A percentile compares a stretch with the other conserved stretches of the same genome.
These are phyloP conservation scores for Phytophthora chlamydospora DNA, from an alignment of 352 stramenopile genomes.

Conservation along the genomic window DNA sequence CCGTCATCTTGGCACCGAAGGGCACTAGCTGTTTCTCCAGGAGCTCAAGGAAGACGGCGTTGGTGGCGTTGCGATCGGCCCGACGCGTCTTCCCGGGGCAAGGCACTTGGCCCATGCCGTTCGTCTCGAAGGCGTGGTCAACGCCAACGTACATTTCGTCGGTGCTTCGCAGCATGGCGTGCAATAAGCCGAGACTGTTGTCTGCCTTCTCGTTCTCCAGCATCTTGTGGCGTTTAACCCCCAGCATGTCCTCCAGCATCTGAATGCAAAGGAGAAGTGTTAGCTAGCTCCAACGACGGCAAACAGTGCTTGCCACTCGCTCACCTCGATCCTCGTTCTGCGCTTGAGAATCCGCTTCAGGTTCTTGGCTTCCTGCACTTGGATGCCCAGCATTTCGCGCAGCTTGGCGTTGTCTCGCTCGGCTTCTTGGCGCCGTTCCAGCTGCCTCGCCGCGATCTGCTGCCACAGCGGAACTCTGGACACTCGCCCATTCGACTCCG, in stretches of 20 bases:
- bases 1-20: conserved; percentile 12
- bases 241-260: conserved; percentile 21
- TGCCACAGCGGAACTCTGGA: conserved; percentile 20
- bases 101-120: conserved; percentile 11
- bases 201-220: not conserved
- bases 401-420: conserved; percentile 30
- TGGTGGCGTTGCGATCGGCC: conserved; percentile 10
- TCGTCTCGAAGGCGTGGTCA: conserved; percentile 10
- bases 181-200: conserved; percentile 4
- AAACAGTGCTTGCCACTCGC: too few species aligned
- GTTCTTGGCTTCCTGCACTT: conserved; percentile 32
- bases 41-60: conserved; percentile 32
- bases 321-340: conserved; percentile 12
- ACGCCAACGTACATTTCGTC: conserved; percentile 24
- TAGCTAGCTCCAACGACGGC: too few species aligned
- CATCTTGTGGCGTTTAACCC: conserved; percentile 21
- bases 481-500: not conserved
- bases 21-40: conserved; percentile 27
- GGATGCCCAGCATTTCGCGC: conserved; percentile 21
- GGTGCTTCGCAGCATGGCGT: conserved; percentile 14
- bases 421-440: conserved; percentile 14
- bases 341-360: conserved; percentile 24
- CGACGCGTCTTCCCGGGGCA: conserved; percentile 18
- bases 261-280: not conserved
- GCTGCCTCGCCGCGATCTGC: conserved; percentile 21